Conservation (phyloP, 305 asterid species). For the Fraxinus sp. region DNA sequence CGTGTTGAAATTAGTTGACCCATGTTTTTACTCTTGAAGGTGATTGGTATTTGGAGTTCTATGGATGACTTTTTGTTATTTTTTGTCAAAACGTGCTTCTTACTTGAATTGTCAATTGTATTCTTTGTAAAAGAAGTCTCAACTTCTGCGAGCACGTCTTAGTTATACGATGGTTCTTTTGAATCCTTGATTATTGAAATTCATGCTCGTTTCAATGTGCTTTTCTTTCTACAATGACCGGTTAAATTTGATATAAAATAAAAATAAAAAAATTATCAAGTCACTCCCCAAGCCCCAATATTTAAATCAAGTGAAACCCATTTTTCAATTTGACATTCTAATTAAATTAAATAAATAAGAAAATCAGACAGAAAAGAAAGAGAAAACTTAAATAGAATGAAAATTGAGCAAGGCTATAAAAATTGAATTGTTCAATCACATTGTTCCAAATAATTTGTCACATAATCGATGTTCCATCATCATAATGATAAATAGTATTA, state of each 20-base stretch:
- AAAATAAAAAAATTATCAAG: not conserved
- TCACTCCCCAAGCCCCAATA: not conserved
- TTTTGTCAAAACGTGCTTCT: not conserved
- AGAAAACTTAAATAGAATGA: not conserved
- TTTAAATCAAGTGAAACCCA: not conserved
- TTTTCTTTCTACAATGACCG: not conserved
- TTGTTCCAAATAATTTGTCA: too few species aligned
- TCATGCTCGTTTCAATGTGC: not conserved
- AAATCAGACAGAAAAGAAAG: not conserved
- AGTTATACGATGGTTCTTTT: not conserved
- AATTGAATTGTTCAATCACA: not conserved
- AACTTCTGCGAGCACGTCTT: not conserved
- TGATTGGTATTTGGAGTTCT: not conserved
- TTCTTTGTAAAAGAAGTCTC: not conserved
- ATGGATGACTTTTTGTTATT: not conserved
- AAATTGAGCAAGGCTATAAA: not conserved
- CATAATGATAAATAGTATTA: too few species aligned
- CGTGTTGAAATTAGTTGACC: slow-evolving; percentile 22
- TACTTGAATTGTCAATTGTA: not conserved
- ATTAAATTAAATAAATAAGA: not conserved
- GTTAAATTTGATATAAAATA: not conserved
- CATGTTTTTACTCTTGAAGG: not conserved
- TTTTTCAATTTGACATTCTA: not conserved
- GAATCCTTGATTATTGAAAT: not conserved
- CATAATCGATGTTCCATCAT: too few species aligned